These are phyloP conservation scores for Teunomyces aglyptinius DNA, from an alignment of 805 yeast species.

Conservation along the genomic window DNA sequence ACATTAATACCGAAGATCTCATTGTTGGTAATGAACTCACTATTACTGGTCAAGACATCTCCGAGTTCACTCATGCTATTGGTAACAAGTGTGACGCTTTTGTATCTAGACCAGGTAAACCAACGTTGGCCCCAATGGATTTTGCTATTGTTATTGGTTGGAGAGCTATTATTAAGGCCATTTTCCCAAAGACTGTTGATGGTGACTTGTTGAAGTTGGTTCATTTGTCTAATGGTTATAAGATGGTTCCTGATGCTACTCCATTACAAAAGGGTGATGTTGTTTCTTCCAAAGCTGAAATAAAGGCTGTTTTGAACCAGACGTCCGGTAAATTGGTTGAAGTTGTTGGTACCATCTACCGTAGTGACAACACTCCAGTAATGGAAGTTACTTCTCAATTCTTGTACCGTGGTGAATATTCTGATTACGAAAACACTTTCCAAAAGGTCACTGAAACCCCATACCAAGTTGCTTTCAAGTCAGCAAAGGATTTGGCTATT, in stretches of 20 bases:
- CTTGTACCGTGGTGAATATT: constrained; percentile 92
- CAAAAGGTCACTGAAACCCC: constrained; percentile 85
- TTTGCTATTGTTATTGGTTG: constrained; percentile 98
- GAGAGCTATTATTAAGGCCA: constrained; percentile 97
- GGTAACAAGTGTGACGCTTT: constrained; percentile 97
- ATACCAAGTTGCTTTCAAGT: constrained; percentile 66
- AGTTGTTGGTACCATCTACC: constrained; percentile 83
- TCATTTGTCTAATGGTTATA: constrained; percentile 92
- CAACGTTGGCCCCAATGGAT: constrained; percentile 95
- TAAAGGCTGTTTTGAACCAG: constrained; percentile 86
- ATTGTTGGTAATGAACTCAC: constrained; percentile 69
- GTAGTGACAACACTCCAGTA: constrained; percentile 65
- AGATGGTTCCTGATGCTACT: constrained; percentile 86
- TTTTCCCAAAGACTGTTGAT: constrained; percentile 93
- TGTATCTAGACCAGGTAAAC: constrained; percentile 81
- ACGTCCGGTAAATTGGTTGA: constrained; percentile 94
- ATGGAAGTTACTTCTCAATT: constrained; percentile 94
- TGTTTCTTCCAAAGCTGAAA: constrained; percentile 77
- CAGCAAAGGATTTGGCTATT: constrained; percentile 89
- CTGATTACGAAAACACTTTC: constrained; percentile 89
- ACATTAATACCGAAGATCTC: constrained; percentile 67
- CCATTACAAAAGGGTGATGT: constrained; percentile 87
- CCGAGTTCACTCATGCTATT: constrained; percentile 94
- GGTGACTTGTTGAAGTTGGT: constrained; percentile 94
- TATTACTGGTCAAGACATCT: constrained; percentile 73